Evolutionary conservation across 306 rosid genomes (phyloP), one percentile per base, ranked within the genome.

Genomic region (Carpinus viminea): DNA sequence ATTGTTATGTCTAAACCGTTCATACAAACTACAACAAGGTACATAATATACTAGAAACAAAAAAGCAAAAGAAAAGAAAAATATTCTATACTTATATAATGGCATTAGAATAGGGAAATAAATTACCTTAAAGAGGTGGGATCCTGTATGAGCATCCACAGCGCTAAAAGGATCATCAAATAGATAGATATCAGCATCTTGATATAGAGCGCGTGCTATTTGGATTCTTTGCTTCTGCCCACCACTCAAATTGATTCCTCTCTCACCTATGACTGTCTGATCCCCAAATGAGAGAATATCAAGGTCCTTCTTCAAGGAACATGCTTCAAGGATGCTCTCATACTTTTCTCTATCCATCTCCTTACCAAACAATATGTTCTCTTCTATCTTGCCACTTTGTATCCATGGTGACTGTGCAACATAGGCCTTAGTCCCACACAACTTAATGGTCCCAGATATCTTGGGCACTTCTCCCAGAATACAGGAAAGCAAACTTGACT

Each of bases 101-200:
- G 41, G 74, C 43, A 43, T 43, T 70, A 21, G 64, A 81, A 16
- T 21, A 78, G 45, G 61, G 61, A 48, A n/a, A 43, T 16, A 75
- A 59, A 76, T 78, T 79, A 88, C 93, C 97, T 87, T 90, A 60
- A 90, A 92, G 53, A 94, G 94, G 84, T 94, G 97, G 52, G 97
- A 92, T 72, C 98, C 97, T 46, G 98, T 92, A 80, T 94, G 97
- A 80, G 95, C 97, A 86, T 92, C 98, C 70, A 94, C 91, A 47
- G 97, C 97, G 73, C 97, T 92, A 62, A 94, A 92, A 43, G 98
- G 98, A 87, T 92, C 98, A 80, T 92, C 98, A 86, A 92, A 89
- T 73, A 94, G 82, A 87, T 91, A 94, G 74, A 92, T 92, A 81
- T 91, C 97, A 78, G 93, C 91, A 73, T 92, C 97, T 82, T 89